Evolutionary conservation across 306 rosid species (phyloP).

Genomic region (Vicia sativa): DNA sequence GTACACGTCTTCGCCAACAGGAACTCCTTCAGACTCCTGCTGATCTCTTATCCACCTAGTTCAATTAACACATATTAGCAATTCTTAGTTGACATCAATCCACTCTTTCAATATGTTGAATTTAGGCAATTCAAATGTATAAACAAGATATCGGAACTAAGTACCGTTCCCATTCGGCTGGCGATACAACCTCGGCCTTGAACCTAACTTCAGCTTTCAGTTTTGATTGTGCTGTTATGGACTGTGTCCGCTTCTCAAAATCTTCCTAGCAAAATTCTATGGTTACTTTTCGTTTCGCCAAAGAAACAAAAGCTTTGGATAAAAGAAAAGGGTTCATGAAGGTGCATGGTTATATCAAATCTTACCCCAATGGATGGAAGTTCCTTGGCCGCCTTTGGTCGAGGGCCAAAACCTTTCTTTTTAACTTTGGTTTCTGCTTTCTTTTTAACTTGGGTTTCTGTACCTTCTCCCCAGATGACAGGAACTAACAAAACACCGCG

Average conservation of each 20-base stretch:
- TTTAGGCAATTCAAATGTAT: slow-evolving; percentile 3
- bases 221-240: slow-evolving; percentile 77
- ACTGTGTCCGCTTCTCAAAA: slow-evolving; percentile 88
- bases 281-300: slow-evolving; percentile 40
- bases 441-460: slow-evolving; percentile 68
- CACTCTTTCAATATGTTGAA: slow-evolving; percentile 22
- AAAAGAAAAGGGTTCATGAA: slow-evolving; percentile 21
- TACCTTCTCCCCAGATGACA: slow-evolving; percentile 76
- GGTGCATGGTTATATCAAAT: slow-evolving; percentile 31
- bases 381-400: slow-evolving; percentile 60
- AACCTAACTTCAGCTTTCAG: slow-evolving; percentile 93
- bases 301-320: slow-evolving; percentile 23
- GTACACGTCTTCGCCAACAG: slow-evolving; percentile 88
- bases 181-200: slow-evolving; percentile 84
- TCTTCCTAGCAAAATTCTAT: slow-evolving; percentile 70
- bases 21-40: slow-evolving; percentile 88
- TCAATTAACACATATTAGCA: slow-evolving; percentile 34
- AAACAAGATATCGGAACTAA: slow-evolving; percentile 33
- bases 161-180: slow-evolving; percentile 95
- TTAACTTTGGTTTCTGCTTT: slow-evolving; percentile 69
- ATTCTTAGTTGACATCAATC: slow-evolving; percentile 14
- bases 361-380: slow-evolving; percentile 97
- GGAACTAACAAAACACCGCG: slow-evolving; percentile 93
- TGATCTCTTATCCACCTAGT: slow-evolving; percentile 93
- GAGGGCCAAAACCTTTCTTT: slow-evolving; percentile 84